Evolutionary conservation across 176 grass and related monocot species (phyloP).

Genomic region (Hyparrhenia diplandra): DNA sequence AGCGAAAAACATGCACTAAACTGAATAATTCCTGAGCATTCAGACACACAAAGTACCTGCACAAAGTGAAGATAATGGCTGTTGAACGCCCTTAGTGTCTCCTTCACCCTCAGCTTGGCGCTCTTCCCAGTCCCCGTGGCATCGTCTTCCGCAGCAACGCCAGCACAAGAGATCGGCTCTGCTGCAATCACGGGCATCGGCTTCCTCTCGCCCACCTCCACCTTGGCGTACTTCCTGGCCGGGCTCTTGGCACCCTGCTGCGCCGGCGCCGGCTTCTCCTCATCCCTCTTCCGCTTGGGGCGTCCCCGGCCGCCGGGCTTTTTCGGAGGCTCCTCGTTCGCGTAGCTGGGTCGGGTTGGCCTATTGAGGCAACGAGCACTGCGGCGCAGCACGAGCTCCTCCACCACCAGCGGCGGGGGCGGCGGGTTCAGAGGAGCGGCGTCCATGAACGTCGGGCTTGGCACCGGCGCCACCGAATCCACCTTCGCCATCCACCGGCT

Average conservation of each 20-base stretch:
- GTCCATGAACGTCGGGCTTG: slow-evolving; percentile 14
- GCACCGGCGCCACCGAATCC: slow-evolving; percentile 26
- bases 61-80: slow-evolving; percentile 77
- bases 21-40: neutral
- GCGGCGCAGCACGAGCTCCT: slow-evolving; percentile 30
- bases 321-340: slow-evolving; percentile 20
- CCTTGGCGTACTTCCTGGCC: neutral
- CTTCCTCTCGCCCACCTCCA: slow-evolving; percentile 5
- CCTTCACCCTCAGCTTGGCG: slow-evolving; percentile 51
- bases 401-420: neutral
- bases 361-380: slow-evolving; percentile 42
- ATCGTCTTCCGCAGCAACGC: slow-evolving; percentile 13
- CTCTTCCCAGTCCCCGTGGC: slow-evolving; percentile 37
- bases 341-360: neutral
- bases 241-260: neutral
- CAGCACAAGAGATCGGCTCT: slow-evolving; percentile 1
- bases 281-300: slow-evolving; percentile 36
- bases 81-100: slow-evolving; percentile 67
- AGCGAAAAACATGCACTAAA: neutral
- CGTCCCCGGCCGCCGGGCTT: slow-evolving; percentile 11
- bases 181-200: neutral
- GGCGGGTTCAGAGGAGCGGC: neutral
- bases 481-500: slow-evolving; percentile 14
- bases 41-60: slow-evolving; percentile 36
- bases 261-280: neutral